These are phyloP conservation scores for Secale cereale DNA, from an alignment of 176 grass and related monocot genomes.

Conservation along the genomic window DNA sequence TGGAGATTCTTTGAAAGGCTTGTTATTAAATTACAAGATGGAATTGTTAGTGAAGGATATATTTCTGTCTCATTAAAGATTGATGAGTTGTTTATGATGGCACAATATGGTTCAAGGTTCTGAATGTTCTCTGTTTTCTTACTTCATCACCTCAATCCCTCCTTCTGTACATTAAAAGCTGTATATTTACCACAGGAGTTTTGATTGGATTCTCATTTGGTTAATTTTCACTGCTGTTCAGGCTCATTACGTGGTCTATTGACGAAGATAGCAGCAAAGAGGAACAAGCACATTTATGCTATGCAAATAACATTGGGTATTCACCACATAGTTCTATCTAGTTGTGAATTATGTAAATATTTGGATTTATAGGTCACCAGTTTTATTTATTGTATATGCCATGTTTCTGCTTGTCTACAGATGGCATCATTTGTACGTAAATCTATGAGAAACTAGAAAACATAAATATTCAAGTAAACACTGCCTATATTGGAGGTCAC, in stretches of 20 bases:
- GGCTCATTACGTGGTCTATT: constrained; percentile 60
- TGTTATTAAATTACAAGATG: constrained; percentile 40
- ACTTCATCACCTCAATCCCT: neutral
- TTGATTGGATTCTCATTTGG: constrained; percentile 27
- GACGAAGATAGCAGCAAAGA: constrained; percentile 74
- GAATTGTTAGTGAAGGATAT: constrained; percentile 43
- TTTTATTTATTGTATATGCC: neutral
- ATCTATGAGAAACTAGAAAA: neutral
- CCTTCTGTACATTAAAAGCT: neutral
- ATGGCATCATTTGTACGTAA: constrained; percentile 8
- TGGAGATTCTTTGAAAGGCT: constrained; percentile 63
- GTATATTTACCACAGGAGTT: neutral
- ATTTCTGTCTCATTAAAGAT: constrained; percentile 49
- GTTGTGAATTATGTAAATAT: neutral
- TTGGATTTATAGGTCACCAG: neutral
- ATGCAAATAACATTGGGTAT: constrained; percentile 46
- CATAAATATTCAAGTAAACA: neutral
- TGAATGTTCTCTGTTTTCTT: neutral
- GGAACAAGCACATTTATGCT: constrained; percentile 53
- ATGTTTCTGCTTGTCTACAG: neutral
- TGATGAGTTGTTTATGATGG: constrained; percentile 45
- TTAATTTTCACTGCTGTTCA: constrained; percentile 22
- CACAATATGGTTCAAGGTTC: constrained; percentile 81
- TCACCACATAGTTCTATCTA: constrained; percentile 1
- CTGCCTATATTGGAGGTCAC: neutral